These are phyloP conservation scores for Xylaria multiplex DNA, from an alignment of 2,329 filamentous ascomycete genomes.

Conservation along the genomic window DNA sequence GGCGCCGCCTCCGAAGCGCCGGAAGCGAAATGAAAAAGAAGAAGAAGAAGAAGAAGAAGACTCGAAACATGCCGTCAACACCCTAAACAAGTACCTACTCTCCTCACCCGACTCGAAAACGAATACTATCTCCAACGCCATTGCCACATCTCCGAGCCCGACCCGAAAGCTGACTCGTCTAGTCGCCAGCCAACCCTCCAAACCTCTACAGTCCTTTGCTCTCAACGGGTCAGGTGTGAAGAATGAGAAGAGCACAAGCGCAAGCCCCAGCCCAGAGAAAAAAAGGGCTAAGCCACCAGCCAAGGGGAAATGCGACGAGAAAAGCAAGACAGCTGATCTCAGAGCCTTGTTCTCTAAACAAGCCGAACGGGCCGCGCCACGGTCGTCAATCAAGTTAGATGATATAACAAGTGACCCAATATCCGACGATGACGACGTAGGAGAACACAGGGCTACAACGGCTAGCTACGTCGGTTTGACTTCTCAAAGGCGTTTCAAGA, in stretches of 20 bases:
- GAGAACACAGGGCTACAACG: constrained; percentile 59
- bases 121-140: constrained; percentile 44
- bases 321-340: constrained; percentile 65
- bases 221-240: constrained; percentile 40
- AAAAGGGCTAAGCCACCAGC: constrained; percentile 45
- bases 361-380: constrained; percentile 59
- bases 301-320: constrained; percentile 57
- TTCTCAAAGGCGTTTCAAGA: constrained; percentile 63
- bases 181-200: constrained; percentile 38
- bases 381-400: constrained; percentile 52
- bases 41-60: constrained; percentile 62
- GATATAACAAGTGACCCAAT: constrained; percentile 67
- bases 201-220: constrained; percentile 43
- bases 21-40: constrained; percentile 65
- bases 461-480: constrained; percentile 66
- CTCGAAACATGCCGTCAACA: constrained; percentile 54
- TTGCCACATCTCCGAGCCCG: constrained; percentile 43
- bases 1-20: constrained; percentile 68
- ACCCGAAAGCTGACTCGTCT: constrained; percentile 41
- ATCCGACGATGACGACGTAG: constrained; percentile 69
- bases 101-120: constrained; percentile 61
- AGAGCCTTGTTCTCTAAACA: constrained; percentile 71
- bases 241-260: constrained; percentile 53
- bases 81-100: constrained; percentile 63
- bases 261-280: constrained; percentile 62